Percentiles rank a stretch among this genome's conserved stretches.
Conservation (phyloP, 176 grass and related monocot species). For the Avena insularis region DNA sequence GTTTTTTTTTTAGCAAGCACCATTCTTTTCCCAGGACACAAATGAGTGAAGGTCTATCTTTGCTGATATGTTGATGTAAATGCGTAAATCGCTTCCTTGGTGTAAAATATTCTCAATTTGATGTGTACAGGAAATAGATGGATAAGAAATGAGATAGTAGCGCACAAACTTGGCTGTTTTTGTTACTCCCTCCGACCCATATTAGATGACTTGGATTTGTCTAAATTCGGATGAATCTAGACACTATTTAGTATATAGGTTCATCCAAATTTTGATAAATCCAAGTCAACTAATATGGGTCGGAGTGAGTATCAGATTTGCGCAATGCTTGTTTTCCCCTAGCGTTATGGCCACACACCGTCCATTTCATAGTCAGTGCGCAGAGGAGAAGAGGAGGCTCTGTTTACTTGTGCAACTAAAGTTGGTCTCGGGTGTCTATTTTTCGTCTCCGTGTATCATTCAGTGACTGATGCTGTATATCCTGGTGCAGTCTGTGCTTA, state of each 20-base stretch:
- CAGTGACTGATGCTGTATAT: not conserved
- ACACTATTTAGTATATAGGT: too few species aligned
- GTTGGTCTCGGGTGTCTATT: not conserved
- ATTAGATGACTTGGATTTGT: too few species aligned
- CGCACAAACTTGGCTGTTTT: not conserved
- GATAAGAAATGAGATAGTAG: not conserved
- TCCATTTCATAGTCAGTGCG: not conserved
- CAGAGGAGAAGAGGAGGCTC: not conserved
- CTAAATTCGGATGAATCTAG: too few species aligned
- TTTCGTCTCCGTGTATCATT: not conserved
- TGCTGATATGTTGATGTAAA: slow-evolving; percentile 36
- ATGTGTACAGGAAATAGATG: slow-evolving; percentile 39
- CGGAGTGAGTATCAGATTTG: not conserved
- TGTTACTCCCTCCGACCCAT: not conserved
- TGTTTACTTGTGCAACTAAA: not conserved
- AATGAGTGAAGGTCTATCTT: not conserved
- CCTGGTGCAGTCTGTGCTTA: not conserved
- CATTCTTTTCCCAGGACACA: slow-evolving; percentile 11
- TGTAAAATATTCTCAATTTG: slow-evolving; percentile 37
- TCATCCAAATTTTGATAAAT: too few species aligned
- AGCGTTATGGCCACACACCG: not conserved
- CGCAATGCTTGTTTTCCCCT: not conserved
- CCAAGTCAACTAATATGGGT: too few species aligned
- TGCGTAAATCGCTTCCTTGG: slow-evolving; percentile 5
- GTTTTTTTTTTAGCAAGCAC: slow-evolving; percentile 54